Conservation (phyloP, 2,329 filamentous ascomycete species). For the Colletotrichum simmondsii region DNA sequence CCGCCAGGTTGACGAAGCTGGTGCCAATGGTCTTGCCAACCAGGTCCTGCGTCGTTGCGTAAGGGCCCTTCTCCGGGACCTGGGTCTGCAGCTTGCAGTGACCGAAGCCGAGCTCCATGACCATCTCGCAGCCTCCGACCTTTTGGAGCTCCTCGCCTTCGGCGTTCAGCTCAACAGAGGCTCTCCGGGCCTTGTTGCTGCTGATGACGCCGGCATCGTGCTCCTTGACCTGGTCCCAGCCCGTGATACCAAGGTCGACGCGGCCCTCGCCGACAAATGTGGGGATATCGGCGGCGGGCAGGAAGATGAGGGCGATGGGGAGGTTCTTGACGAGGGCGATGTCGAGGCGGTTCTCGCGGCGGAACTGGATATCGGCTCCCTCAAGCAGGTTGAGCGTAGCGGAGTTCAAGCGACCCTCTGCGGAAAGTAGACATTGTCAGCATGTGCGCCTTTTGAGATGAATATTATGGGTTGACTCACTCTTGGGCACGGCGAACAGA, state of each 20-base stretch:
- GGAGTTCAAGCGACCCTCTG: slow-evolving; percentile 93
- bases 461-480: slow-evolving; percentile 64
- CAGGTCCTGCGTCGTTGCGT: slow-evolving; percentile 77
- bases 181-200: slow-evolving; percentile 58
- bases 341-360: slow-evolving; percentile 92
- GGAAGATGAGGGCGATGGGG: slow-evolving; percentile 93
- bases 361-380: slow-evolving; percentile 96
- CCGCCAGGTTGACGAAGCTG: slow-evolving; percentile 88
- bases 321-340: slow-evolving; percentile 98
- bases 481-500: slow-evolving; percentile 98
- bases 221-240: slow-evolving; percentile 91
- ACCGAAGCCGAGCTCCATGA: slow-evolving; percentile 92
- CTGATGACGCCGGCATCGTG: slow-evolving; percentile 76
- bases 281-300: slow-evolving; percentile 96
- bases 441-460: neutral
- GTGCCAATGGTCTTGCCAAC: slow-evolving; percentile 95
- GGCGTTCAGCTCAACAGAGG: slow-evolving; percentile 57
- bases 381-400: slow-evolving; percentile 89
- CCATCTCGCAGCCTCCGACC: slow-evolving; percentile 80
- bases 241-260: slow-evolving; percentile 94
- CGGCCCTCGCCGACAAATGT: slow-evolving; percentile 96
- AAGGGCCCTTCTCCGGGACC: slow-evolving; percentile 85
- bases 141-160: slow-evolving; percentile 55
- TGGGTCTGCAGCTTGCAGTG: slow-evolving; percentile 96
- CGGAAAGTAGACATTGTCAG: slow-evolving; percentile 36